Evolutionary conservation across 2,329 filamentous ascomycete species (phyloP).

Genomic region (Fusarium burgessii): DNA sequence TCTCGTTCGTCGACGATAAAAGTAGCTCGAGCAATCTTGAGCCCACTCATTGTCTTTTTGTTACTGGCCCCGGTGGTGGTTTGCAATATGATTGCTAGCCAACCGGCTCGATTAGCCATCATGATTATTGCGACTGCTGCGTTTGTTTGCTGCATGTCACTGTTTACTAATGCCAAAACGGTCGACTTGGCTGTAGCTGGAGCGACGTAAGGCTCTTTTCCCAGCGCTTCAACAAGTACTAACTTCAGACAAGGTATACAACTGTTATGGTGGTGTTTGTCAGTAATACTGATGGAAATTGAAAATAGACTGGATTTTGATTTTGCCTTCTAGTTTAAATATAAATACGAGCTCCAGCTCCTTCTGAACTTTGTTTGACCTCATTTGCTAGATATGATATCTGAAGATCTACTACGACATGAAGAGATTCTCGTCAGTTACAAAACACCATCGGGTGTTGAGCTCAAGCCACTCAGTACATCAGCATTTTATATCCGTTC

Average conservation of each 20-base stretch:
- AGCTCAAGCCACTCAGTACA: too few species aligned
- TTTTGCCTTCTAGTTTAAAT: not conserved
- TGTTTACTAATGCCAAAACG: not conserved
- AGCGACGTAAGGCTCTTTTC: not conserved
- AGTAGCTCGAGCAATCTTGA: not conserved
- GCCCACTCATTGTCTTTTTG: rapidly evolving
- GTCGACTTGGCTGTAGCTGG: not conserved
- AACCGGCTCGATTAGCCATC: not conserved
- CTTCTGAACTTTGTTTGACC: too few species aligned
- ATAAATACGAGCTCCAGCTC: too few species aligned
- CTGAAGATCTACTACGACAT: too few species aligned
- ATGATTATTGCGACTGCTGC: not conserved
- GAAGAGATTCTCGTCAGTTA: too few species aligned
- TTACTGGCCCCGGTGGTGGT: not conserved
- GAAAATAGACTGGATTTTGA: rapidly evolving
- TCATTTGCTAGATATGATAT: too few species aligned
- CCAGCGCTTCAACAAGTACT: rapidly evolving
- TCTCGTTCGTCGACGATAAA: not conserved
- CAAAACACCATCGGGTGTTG: too few species aligned
- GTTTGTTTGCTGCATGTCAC: not conserved
- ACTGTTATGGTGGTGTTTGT: not conserved
- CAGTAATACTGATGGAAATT: not conserved
- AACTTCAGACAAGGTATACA: not conserved
- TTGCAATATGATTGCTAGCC: not conserved
- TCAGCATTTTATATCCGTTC: too few species aligned